These are phyloP conservation scores for Ilex aquifolium DNA, from an alignment of 257 asterid species.

Conservation along the genomic window DNA sequence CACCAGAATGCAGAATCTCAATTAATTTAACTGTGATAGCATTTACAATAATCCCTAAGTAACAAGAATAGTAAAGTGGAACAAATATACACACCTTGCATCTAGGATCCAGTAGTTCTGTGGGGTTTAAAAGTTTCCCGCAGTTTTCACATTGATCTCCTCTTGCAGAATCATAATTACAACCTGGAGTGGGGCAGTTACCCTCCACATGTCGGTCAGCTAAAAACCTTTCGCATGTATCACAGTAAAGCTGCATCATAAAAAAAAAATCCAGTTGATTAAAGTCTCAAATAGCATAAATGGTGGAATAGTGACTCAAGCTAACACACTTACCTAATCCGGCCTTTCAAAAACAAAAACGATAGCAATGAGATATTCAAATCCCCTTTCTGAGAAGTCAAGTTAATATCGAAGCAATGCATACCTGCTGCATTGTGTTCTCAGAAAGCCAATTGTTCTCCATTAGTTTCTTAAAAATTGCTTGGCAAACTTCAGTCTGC, in stretches of 20 bases:
- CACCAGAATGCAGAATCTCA: neutral
- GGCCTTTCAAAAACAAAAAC: neutral
- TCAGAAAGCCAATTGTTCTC: conserved; percentile 77
- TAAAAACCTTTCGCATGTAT: conserved; percentile 66
- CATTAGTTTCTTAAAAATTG: conserved; percentile 64
- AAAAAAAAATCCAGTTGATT: conserved; percentile 6
- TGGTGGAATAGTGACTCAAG: neutral
- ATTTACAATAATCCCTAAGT: too few relatives aligned
- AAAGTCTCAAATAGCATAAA: conserved; percentile 6
- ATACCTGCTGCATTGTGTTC: conserved; percentile 81
- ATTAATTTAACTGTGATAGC: too few relatives aligned
- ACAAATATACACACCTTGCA: conserved; percentile 58
- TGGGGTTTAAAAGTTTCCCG: conserved; percentile 80
- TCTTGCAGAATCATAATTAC: conserved; percentile 82
- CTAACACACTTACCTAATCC: too few relatives aligned
- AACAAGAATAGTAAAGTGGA: too few relatives aligned
- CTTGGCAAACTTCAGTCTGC: conserved; percentile 85
- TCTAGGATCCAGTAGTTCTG: conserved; percentile 76
- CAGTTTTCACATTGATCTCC: conserved; percentile 96
- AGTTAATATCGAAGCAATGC: neutral
- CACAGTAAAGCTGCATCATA: conserved; percentile 60
- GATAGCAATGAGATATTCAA: neutral
- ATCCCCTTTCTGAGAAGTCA: too few relatives aligned
- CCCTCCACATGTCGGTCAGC: conserved; percentile 95
- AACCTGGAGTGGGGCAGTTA: conserved; percentile 70